Percentiles rank a stretch among this genome's conserved stretches.
Conservation (phyloP, 108 stramenopile genomes). For the Nannochloropsis granulata region DNA sequence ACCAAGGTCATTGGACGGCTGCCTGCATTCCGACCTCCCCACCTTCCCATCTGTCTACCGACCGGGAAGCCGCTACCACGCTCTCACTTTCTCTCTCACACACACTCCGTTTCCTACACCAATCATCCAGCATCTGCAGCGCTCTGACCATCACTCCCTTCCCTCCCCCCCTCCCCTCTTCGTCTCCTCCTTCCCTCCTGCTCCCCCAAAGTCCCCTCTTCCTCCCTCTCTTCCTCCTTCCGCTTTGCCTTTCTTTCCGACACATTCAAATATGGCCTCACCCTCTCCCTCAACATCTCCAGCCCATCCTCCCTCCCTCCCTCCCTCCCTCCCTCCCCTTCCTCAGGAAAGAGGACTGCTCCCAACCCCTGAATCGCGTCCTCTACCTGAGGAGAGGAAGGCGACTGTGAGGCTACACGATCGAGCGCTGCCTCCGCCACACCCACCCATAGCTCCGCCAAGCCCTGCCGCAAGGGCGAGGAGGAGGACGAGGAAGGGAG, state of each 20-base stretch:
- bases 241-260: not conserved
- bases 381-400: too few relatives aligned
- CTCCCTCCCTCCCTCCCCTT: too few relatives aligned
- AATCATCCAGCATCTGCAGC: too few relatives aligned
- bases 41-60: too few relatives aligned
- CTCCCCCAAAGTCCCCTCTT: not conserved
- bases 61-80: too few relatives aligned
- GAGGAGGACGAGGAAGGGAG: not conserved
- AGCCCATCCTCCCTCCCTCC: not conserved
- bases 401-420: not conserved
- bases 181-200: not conserved
- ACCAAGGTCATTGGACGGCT: too few relatives aligned
- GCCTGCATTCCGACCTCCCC: too few relatives aligned
- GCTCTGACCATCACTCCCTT: too few relatives aligned
- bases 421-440: not conserved
- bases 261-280: not conserved
- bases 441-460: not conserved
- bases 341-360: too few relatives aligned
- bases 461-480: not conserved
- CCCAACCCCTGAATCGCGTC: too few relatives aligned
- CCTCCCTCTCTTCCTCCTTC: not conserved
- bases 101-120: too few relatives aligned
- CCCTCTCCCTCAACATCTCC: not conserved
- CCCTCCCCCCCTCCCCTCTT: not conserved
- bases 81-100: too few relatives aligned